Conservation (phyloP, 2,329 filamentous ascomycete genomes). For the Fusarium domesticum region DNA sequence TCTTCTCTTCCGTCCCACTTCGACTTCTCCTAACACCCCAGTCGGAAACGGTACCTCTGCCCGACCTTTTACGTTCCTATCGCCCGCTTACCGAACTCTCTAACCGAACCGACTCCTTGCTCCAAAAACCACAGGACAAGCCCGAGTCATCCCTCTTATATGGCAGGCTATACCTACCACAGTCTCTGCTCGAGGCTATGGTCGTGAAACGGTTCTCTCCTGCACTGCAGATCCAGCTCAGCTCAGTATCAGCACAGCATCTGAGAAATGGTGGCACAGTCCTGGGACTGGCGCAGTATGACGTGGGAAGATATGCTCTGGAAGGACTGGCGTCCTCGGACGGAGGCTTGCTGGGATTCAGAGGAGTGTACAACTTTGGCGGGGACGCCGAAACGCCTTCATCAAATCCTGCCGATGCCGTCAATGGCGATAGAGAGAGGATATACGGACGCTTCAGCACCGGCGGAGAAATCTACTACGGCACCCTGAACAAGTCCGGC, state of each 20-base stretch:
- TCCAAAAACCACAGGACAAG: conserved; percentile 30
- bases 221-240: conserved; percentile 74
- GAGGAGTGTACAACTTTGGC: conserved; percentile 94
- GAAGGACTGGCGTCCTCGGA: conserved; percentile 93
- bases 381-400: conserved; percentile 52
- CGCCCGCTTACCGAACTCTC: conserved; percentile 67
- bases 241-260: conserved; percentile 69
- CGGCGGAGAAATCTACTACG: conserved; percentile 93
- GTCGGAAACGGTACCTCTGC: conserved; percentile 73
- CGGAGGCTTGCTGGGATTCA: conserved; percentile 79
- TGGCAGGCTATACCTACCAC: conserved; percentile 76
- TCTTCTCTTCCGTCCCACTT: conserved; percentile 86
- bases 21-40: conserved; percentile 60
- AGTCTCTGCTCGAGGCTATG: conserved; percentile 81
- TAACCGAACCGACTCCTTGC: conserved; percentile 24
- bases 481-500: conserved; percentile 87
- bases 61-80: conserved; percentile 77
- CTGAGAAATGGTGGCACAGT: conserved; percentile 74
- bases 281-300: conserved; percentile 72
- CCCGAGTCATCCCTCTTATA: conserved; percentile 62
- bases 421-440: conserved; percentile 50
- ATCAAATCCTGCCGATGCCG: conserved; percentile 15
- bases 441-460: conserved; percentile 82
- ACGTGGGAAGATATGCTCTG: conserved; percentile 80
- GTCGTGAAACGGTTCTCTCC: conserved; percentile 76